These are phyloP conservation scores for Isabelozyma heimii DNA, from an alignment of 805 yeast species.

Conservation along the genomic window DNA sequence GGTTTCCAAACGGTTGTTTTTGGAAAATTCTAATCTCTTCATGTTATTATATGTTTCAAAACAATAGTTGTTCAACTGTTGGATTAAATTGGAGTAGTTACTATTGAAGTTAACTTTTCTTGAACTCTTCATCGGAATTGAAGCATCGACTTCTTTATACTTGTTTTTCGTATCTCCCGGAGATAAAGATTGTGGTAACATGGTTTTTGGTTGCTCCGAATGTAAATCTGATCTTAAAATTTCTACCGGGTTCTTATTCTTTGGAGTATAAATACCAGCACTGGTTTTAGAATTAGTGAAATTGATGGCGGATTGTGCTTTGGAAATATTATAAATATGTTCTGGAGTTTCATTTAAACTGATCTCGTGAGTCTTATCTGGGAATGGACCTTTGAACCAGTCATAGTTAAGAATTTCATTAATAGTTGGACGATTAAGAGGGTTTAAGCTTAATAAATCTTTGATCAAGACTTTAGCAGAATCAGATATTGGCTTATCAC, in stretches of 20 bases:
- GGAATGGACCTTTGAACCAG: slow-evolving; percentile 89
- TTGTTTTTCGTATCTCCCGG: slow-evolving; percentile 89
- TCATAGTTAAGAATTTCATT: slow-evolving; percentile 76
- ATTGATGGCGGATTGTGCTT: slow-evolving; percentile 63
- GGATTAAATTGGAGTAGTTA: slow-evolving; percentile 36
- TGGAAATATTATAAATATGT: slow-evolving; percentile 49
- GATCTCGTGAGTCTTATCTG: slow-evolving; percentile 60
- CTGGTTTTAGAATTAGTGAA: slow-evolving; percentile 62
- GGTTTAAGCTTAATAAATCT: slow-evolving; percentile 74
- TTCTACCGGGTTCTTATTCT: slow-evolving; percentile 61
- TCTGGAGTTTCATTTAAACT: slow-evolving; percentile 65
- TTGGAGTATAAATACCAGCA: slow-evolving; percentile 59
- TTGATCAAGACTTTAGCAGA: slow-evolving; percentile 73
- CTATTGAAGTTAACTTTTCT: slow-evolving; percentile 39
- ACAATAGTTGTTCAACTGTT: slow-evolving; percentile 34
- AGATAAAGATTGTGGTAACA: slow-evolving; percentile 85
- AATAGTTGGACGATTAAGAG: slow-evolving; percentile 75
- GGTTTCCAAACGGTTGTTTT: slow-evolving; percentile 29
- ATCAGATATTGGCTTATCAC: slow-evolving; percentile 59
- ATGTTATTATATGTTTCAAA: slow-evolving; percentile 37
- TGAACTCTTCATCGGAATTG: slow-evolving; percentile 27
- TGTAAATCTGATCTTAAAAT: slow-evolving; percentile 67
- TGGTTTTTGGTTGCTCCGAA: slow-evolving; percentile 62
- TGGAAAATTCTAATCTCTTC: slow-evolving; percentile 41
- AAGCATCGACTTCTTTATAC: slow-evolving; percentile 66